These are phyloP conservation scores for Saccharomyces hybrid DNA, from an alignment of 1,139 yeast genomes.

Conservation along the genomic window DNA sequence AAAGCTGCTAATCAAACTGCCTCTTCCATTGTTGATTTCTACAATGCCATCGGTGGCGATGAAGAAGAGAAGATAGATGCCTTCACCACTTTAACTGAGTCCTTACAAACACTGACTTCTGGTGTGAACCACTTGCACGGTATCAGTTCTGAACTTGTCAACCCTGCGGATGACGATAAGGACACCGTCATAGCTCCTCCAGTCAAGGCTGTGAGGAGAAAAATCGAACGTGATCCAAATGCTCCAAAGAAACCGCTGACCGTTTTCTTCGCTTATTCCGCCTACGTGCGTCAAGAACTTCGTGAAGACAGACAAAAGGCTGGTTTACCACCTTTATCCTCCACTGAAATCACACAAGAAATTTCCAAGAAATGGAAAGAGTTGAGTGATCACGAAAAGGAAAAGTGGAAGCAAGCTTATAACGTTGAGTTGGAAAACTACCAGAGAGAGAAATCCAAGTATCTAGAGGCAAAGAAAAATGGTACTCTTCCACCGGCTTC, in stretches of 20 bases:
- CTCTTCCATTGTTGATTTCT: conserved; percentile 65
- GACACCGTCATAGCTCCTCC: conserved; percentile 13
- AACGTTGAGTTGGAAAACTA: conserved; percentile 56
- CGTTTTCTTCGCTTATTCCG: conserved; percentile 71
- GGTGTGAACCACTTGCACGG: conserved; percentile 28
- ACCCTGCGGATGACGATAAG: conserved; percentile 22
- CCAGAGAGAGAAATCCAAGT: conserved; percentile 56
- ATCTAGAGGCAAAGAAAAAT: conserved; percentile 46
- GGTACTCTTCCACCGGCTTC: conserved; percentile 32
- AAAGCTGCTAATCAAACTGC: conserved; percentile 79
- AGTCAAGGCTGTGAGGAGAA: conserved; percentile 38
- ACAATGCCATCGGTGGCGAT: conserved; percentile 42
- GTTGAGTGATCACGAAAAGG: conserved; percentile 58
- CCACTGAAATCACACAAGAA: conserved; percentile 70
- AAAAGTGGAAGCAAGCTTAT: conserved; percentile 69
- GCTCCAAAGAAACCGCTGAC: conserved; percentile 59
- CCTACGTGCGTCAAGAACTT: conserved; percentile 53
- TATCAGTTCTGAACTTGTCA: conserved; percentile 26
- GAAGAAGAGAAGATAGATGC: conserved; percentile 33
- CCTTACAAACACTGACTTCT: conserved; percentile 29
- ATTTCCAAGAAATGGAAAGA: conserved; percentile 74
- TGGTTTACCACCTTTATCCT: conserved; percentile 56
- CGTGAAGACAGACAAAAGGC: conserved; percentile 56
- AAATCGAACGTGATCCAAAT: conserved; percentile 47
- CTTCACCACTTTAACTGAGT: conserved; percentile 30